A percentile compares a stretch with the other conserved stretches of the same genome.
These are phyloP conservation scores for Diospyros lotus DNA, from an alignment of 148 eudicot species.

Conservation along the genomic window DNA sequence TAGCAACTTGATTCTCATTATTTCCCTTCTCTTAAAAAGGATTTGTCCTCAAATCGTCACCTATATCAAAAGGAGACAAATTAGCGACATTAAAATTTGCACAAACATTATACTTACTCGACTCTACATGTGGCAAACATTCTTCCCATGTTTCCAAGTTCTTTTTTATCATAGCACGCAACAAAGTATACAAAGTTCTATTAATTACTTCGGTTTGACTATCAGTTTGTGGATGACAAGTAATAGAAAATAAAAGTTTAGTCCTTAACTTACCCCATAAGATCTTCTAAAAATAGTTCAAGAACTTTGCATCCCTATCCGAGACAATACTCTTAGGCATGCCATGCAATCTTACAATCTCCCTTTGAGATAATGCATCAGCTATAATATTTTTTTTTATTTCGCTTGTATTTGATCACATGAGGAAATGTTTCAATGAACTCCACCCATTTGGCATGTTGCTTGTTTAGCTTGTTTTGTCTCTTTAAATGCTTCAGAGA, in stretches of 20 bases:
- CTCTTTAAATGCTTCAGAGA: background rate
- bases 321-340: slow-evolving; percentile 13
- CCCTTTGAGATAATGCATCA: background rate
- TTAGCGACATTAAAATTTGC: too few relatives aligned
- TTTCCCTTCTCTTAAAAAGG: too few relatives aligned
- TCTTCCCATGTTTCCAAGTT: slow-evolving; percentile 14
- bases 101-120: too few relatives aligned
- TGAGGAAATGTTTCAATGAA: background rate
- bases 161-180: background rate
- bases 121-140: background rate
- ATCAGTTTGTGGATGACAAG: slow-evolving; percentile 12
- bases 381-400: background rate
- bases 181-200: slow-evolving; percentile 8
- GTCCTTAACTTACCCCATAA: slow-evolving; percentile 13
- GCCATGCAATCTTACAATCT: slow-evolving; percentile 11
- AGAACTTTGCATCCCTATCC: slow-evolving; percentile 8
- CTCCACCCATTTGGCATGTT: background rate
- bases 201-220: slow-evolving; percentile 10
- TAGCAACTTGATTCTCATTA: too few relatives aligned
- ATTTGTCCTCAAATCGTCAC: too few relatives aligned
- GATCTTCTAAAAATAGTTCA: slow-evolving; percentile 6
- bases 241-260: background rate
- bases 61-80: too few relatives aligned
- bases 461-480: background rate
- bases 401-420: background rate